Evolutionary conservation across 2,329 filamentous ascomycete species (phyloP), one percentile per base, ranked within the genome.

Genomic region (Exophiala lecanii-corni): DNA sequence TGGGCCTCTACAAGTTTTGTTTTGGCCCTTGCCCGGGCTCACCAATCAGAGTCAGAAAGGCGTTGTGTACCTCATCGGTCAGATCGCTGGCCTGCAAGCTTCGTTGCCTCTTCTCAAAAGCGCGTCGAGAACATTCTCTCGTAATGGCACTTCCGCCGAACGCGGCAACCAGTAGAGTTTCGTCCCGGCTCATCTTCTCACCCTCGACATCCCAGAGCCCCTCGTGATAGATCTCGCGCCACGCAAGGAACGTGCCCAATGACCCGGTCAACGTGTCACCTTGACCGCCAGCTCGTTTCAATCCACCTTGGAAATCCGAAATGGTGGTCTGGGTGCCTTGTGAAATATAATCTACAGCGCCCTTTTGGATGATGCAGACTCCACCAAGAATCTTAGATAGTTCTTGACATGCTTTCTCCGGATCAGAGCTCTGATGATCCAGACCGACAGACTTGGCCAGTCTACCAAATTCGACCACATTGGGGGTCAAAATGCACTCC

Each of bases 191-290:
- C 68, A 89, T 70, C 59, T 82, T 79, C 39, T 59, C 66, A 20
- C 64, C 63, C 38, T 73, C 69, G 32, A 70, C 63, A 54, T 69
- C 67, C 91, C 91, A 97, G 3, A 96, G 65, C 19, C 75, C 74
- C 45, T 95, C 86, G 41, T 88, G 72, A 64, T 98, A 98, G 16
- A 88, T 88, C 62, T 82, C 82, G 48, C 91, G 76, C 82, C 91
- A 98, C 1, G 80, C 89, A 51, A 97, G 66, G 54, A 98, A 80
- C 3, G 92, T 97, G 1, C 86, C 92, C 53, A 98, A 70, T 23
- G 82, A 82, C 1, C 92, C 92, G 0, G 92, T 97, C 53, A 98
- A 70, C 3, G 92, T 97, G 67, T 98, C 92, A 2, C 92, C 92
- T 67, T 98, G 92, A 0, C 92, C 92, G 36, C 91, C 92, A 45